A percentile compares a stretch with the other conserved stretches of the same genome.
These are phyloP conservation scores for Yamadazyma philogaea DNA, from an alignment of 805 yeast species.

Conservation along the genomic window DNA sequence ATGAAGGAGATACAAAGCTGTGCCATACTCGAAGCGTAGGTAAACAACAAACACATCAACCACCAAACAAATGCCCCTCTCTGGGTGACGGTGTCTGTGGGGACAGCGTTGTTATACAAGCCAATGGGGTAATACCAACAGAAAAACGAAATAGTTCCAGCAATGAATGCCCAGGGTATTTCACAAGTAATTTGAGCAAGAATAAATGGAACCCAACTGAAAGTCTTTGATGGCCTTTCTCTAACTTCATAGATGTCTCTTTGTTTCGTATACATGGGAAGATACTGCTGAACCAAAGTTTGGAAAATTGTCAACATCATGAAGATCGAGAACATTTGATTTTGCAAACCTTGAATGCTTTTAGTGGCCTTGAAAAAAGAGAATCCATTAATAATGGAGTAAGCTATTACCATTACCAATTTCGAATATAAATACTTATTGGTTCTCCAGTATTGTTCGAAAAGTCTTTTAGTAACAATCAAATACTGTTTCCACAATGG, in stretches of 20 bases:
- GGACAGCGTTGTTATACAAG: slow-evolving; percentile 47
- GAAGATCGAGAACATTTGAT: slow-evolving; percentile 56
- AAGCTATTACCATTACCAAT: slow-evolving; percentile 48
- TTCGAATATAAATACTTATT: slow-evolving; percentile 63
- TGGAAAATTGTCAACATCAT: slow-evolving; percentile 40
- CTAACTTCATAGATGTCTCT: slow-evolving; percentile 47
- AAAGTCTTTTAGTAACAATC: slow-evolving; percentile 28
- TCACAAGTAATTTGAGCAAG: slow-evolving; percentile 43
- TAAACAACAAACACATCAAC: slow-evolving; percentile 22
- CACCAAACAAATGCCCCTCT: slow-evolving; percentile 42
- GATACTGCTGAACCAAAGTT: slow-evolving; percentile 40
- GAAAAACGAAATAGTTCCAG: slow-evolving; percentile 42
- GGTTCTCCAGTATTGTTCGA: slow-evolving; percentile 49
- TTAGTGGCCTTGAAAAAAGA: slow-evolving; percentile 61
- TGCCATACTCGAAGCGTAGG: slow-evolving; percentile 28
- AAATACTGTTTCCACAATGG: slow-evolving; percentile 28
- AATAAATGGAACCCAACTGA: slow-evolving; percentile 42
- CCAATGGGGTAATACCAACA: slow-evolving; percentile 63
- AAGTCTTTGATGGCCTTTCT: slow-evolving; percentile 44
- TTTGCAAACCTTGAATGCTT: slow-evolving; percentile 60
- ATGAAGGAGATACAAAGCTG: slow-evolving; percentile 28
- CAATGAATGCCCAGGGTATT: slow-evolving; percentile 43
- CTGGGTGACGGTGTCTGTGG: slow-evolving; percentile 35
- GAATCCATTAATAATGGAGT: slow-evolving; percentile 70
- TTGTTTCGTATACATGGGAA: slow-evolving; percentile 42